These are phyloP conservation scores for Apiospora sp. DNA, from an alignment of 2,329 filamentous ascomycete genomes.

Conservation along the genomic window DNA sequence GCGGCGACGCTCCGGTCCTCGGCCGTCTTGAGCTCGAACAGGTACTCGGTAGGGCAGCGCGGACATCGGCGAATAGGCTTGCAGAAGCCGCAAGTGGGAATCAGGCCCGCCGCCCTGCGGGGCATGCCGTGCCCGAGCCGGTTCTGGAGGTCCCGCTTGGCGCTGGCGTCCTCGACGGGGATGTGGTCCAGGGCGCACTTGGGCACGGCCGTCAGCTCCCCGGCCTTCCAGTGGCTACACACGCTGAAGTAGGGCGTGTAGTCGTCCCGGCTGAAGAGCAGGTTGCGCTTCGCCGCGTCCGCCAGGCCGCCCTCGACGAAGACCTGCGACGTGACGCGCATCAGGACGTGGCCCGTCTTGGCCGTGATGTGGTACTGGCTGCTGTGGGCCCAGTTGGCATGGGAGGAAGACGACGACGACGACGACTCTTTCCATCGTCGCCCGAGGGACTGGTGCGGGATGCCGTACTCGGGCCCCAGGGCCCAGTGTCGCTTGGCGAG, in stretches of 20 bases:
- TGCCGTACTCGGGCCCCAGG: constrained; percentile 15
- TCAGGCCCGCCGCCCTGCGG: background rate
- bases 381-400: background rate
- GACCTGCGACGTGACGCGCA: constrained; percentile 22
- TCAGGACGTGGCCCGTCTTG: background rate
- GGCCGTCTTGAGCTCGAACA: constrained; percentile 24
- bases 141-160: background rate
- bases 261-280: constrained; percentile 21
- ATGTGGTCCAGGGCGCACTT: constrained; percentile 23
- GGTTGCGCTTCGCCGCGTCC: constrained; percentile 18
- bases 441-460: constrained; percentile 3
- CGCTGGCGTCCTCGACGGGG: background rate
- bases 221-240: constrained; percentile 22
- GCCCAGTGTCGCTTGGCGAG: constrained; percentile 21
- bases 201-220: constrained; percentile 11
- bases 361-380: constrained; percentile 18
- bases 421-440: constrained; percentile 16
- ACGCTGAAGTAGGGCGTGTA: constrained; percentile 24
- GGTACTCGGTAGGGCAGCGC: constrained; percentile 19
- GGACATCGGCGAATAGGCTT: constrained; percentile 14
- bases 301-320: constrained; percentile 8
- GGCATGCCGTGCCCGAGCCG: background rate
- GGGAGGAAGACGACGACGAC: too few relatives aligned
- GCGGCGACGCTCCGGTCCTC: constrained; percentile 13
- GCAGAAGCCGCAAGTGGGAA: constrained; percentile 13